Conservation (phyloP, 129 eudicot species). For the Flaveria trinervia region DNA sequence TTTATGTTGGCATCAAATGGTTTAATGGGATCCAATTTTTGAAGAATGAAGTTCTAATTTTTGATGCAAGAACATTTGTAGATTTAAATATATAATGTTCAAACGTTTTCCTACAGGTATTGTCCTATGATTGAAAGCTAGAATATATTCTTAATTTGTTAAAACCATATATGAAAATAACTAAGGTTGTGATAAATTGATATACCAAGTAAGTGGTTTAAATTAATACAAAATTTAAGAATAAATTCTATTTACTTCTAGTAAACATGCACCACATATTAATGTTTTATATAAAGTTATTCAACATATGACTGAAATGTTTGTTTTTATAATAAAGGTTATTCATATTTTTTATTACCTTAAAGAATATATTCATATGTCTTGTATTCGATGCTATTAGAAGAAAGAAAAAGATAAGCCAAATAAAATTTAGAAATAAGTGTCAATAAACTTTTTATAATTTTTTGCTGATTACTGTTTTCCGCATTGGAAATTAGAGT, state of each 20-base stretch:
- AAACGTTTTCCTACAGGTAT: conserved; percentile 27
- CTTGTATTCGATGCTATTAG: background rate
- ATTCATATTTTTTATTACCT: background rate
- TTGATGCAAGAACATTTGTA: conserved; percentile 28
- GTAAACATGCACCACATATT: background rate
- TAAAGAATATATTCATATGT: background rate
- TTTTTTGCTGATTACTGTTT: too few relatives aligned
- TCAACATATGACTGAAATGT: too few relatives aligned
- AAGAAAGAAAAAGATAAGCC: too few relatives aligned
- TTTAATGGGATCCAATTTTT: conserved; percentile 15
- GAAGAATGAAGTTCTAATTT: conserved; percentile 33
- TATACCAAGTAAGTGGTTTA: conserved; percentile 34
- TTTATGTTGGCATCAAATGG: conserved; percentile 29
- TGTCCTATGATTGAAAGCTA: conserved; percentile 14
- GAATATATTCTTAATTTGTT: conserved; percentile 24
- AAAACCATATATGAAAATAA: conserved; percentile 1
- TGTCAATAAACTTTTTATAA: too few relatives aligned
- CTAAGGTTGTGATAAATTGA: background rate
- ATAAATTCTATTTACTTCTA: conserved; percentile 13
- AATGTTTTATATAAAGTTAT: too few relatives aligned
- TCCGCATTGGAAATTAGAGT: too few relatives aligned
- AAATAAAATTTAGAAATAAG: too few relatives aligned
- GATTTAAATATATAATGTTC: conserved; percentile 16
- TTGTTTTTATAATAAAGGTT: too few relatives aligned
- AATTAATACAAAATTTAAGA: background rate